Percentiles rank a stretch among this genome's conserved stretches.
Evolutionary conservation across 1,284 basidiomycete genomes (phyloP).

Genomic region (Phlebopus sp.): DNA sequence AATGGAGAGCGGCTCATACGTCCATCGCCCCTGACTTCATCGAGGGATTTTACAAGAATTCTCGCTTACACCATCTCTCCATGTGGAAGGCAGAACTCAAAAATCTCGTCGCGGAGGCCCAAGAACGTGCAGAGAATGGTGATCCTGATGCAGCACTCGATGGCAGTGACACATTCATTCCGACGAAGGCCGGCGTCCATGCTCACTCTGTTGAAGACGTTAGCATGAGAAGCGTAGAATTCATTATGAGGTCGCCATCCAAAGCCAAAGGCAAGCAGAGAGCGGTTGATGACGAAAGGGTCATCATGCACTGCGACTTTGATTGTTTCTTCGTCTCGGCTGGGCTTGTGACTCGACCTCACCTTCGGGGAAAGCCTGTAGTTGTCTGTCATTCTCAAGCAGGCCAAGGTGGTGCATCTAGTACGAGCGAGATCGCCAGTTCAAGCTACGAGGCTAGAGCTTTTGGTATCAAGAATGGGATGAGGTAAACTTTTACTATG

Average conservation of each 20-base stretch:
- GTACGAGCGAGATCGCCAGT: conserved; percentile 93
- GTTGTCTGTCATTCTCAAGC: conserved; percentile 95
- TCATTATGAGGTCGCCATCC: conserved; percentile 46
- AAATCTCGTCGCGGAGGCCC: conserved; percentile 77
- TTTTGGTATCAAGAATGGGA: conserved; percentile 90
- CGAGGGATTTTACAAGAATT: conserved; percentile 88
- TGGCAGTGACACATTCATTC: conserved; percentile 8
- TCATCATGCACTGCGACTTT: conserved; percentile 95
- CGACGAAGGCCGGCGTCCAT: conserved; percentile 27
- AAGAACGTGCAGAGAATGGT: conserved; percentile 59
- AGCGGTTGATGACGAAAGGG: conserved; percentile 47
- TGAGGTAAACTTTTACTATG: conserved; percentile 61
- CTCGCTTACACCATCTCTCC: conserved; percentile 87
- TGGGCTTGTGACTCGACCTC: conserved; percentile 74
- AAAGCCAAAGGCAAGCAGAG: conserved; percentile 58
- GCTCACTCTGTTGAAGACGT: conserved; percentile 28
- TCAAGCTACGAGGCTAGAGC: conserved; percentile 91
- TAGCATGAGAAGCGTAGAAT: conserved; percentile 59
- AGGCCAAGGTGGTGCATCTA: conserved; percentile 59
- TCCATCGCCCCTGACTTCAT: conserved; percentile 86
- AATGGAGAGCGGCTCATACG: conserved; percentile 87
- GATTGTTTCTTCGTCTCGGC: conserved; percentile 97
- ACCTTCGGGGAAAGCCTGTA: conserved; percentile 81
- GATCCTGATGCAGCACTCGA: conserved; percentile 11
- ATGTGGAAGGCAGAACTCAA: conserved; percentile 92